Conservation (phyloP, 202 grass and related monocot species). For the Setaria viridis region DNA sequence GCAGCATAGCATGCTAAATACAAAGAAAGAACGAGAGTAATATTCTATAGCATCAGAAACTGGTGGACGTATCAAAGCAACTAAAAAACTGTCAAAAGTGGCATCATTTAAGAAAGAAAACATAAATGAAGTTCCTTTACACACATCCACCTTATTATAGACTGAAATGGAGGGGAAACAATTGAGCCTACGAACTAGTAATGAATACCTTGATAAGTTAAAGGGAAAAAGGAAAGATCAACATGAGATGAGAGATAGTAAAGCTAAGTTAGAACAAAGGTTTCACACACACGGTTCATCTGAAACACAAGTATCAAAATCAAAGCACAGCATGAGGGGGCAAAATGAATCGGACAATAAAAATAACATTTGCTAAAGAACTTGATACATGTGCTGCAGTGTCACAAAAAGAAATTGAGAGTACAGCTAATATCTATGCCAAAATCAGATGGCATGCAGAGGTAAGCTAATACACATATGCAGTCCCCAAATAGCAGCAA, state of each 20-base stretch:
- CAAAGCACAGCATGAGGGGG: not conserved
- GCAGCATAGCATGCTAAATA: slow-evolving; percentile 31
- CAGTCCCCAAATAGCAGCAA: slow-evolving; percentile 2
- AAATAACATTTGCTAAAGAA: not conserved
- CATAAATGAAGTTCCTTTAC: not conserved
- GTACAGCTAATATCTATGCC: not conserved
- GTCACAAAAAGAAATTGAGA: slow-evolving; percentile 1
- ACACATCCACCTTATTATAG: not conserved
- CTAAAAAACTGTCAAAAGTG: not conserved
- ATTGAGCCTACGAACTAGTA: not conserved
- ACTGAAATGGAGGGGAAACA: not conserved
- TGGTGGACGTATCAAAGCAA: not conserved
- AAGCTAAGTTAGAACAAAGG: slow-evolving; percentile 14
- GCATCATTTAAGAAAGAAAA: slow-evolving; percentile 28
- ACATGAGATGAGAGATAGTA: not conserved
- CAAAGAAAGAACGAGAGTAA: not conserved
- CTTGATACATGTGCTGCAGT: not conserved
- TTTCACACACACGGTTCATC: not conserved
- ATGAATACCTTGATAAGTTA: not conserved
- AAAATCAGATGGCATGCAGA: not conserved
- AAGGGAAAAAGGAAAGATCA: not conserved
- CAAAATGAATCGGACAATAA: not conserved
- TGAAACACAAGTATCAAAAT: slow-evolving; percentile 2
- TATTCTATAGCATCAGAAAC: not conserved
- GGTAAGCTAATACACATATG: slow-evolving; percentile 21